Evolutionary conservation across 2,329 filamentous ascomycete genomes (phyloP).

Genomic region (Septoria linicola): DNA sequence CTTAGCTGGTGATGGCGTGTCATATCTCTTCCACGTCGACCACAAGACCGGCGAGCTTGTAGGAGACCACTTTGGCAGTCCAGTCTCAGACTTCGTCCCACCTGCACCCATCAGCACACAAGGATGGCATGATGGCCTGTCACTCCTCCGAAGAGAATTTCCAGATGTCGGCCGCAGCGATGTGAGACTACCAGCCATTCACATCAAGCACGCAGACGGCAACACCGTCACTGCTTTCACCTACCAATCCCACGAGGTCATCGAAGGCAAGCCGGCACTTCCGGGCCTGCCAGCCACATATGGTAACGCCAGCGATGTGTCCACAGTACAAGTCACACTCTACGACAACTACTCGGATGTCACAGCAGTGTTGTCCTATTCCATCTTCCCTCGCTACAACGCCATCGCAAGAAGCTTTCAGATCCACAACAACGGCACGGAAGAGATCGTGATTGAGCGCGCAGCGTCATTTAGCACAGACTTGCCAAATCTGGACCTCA

Average conservation of each 20-base stretch:
- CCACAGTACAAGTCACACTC: constrained; percentile 58
- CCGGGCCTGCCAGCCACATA: constrained; percentile 61
- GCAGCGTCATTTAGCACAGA: constrained; percentile 63
- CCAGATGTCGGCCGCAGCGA: constrained; percentile 65
- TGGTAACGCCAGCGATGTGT: constrained; percentile 55
- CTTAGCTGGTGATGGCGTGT: constrained; percentile 56
- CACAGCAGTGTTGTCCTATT: constrained; percentile 61
- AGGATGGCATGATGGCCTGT: constrained; percentile 56
- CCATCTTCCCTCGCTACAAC: constrained; percentile 61
- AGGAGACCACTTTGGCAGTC: constrained; percentile 62
- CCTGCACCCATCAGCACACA: constrained; percentile 41
- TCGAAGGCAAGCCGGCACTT: constrained; percentile 57
- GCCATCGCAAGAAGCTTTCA: constrained; percentile 62
- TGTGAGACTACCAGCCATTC: constrained; percentile 61
- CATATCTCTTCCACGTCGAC: constrained; percentile 65
- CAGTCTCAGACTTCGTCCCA: constrained; percentile 53
- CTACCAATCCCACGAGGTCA: constrained; percentile 58
- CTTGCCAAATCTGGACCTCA: constrained; percentile 58
- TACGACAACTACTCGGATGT: constrained; percentile 60
- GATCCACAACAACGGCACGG: constrained; percentile 59
- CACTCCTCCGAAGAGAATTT: constrained; percentile 60
- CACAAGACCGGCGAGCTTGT: constrained; percentile 56
- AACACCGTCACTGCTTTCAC: constrained; percentile 59
- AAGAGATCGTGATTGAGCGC: constrained; percentile 40
- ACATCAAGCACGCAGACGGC: constrained; percentile 59